Percentiles rank a stretch among this genome's conserved stretches.
These are phyloP conservation scores for Botrytis hyacinthi DNA, from an alignment of 2,329 filamentous ascomycete genomes.

Conservation along the genomic window DNA sequence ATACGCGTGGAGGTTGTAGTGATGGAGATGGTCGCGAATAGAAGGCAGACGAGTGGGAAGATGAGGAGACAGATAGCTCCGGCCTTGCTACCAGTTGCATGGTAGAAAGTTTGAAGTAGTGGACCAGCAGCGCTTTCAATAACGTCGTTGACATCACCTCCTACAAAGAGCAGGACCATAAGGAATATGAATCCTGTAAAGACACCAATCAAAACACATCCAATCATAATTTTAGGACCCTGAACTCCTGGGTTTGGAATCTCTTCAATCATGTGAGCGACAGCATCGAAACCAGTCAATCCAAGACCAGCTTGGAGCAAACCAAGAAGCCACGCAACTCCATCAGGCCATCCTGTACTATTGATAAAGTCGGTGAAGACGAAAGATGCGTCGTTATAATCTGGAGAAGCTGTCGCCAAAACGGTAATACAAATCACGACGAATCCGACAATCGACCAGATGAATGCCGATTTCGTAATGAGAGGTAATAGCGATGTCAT, in stretches of 20 bases:
- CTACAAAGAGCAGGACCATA: slow-evolving; percentile 39
- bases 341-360: slow-evolving; percentile 49
- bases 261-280: slow-evolving; percentile 51
- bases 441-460: slow-evolving; percentile 54
- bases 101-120: slow-evolving; percentile 51
- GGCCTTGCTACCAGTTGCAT: slow-evolving; percentile 45
- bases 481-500: slow-evolving; percentile 49
- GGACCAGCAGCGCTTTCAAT: slow-evolving; percentile 45
- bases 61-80: slow-evolving; percentile 34
- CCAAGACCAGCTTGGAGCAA: slow-evolving; percentile 53
- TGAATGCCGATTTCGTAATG: slow-evolving; percentile 48
- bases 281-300: slow-evolving; percentile 47
- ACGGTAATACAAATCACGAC: slow-evolving; percentile 51
- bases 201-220: slow-evolving; percentile 49
- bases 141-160: slow-evolving; percentile 44
- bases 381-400: slow-evolving; percentile 52
- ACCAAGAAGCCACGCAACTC: slow-evolving; percentile 52
- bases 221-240: slow-evolving; percentile 50
- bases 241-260: slow-evolving; percentile 50
- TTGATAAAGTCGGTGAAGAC: slow-evolving; percentile 56
- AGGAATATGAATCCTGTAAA: slow-evolving; percentile 40
- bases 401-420: slow-evolving; percentile 49
- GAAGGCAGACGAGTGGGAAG: slow-evolving; percentile 61
- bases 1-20: slow-evolving; percentile 47
- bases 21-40: slow-evolving; percentile 62